These are phyloP conservation scores for Sisymbrium irio DNA, from an alignment of 345 rosid species.

Conservation along the genomic window DNA sequence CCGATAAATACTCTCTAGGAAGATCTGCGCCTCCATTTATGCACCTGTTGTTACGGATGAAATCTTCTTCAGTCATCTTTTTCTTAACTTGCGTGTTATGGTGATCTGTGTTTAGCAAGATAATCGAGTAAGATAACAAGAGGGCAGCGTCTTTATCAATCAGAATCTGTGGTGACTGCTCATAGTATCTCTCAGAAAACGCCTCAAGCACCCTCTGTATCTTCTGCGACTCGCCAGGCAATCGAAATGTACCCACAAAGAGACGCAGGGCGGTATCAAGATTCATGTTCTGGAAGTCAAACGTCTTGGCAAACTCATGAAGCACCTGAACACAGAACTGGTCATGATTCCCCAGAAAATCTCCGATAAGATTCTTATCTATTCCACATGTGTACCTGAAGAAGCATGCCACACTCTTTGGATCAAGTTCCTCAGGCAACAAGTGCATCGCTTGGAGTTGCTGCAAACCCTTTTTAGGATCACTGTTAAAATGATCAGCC, in stretches of 20 bases:
- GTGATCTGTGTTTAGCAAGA: constrained; percentile 73
- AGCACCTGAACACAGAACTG: constrained; percentile 75
- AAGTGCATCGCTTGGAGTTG: constrained; percentile 66
- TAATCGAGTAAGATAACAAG: constrained; percentile 69
- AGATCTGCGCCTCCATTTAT: constrained; percentile 75
- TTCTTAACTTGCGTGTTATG: constrained; percentile 71
- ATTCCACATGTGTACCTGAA: constrained; percentile 71
- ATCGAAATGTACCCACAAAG: constrained; percentile 67
- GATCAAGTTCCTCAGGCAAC: constrained; percentile 65
- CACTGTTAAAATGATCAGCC: constrained; percentile 69
- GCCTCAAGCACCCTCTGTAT: constrained; percentile 83
- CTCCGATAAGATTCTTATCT: constrained; percentile 69
- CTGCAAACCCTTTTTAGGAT: constrained; percentile 64
- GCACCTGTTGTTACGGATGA: constrained; percentile 62
- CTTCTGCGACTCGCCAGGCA: constrained; percentile 86
- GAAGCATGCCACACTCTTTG: constrained; percentile 63
- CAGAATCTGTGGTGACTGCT: constrained; percentile 64
- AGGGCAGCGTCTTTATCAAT: constrained; percentile 65
- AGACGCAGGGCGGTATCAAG: constrained; percentile 70
- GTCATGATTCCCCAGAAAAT: constrained; percentile 71
- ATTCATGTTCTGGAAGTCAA: constrained; percentile 64
- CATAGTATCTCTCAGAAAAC: constrained; percentile 76
- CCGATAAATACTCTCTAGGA: constrained; percentile 63
- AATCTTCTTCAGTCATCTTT: constrained; percentile 81
- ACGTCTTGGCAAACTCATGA: constrained; percentile 65